Conservation (phyloP, 2,329 filamentous ascomycete genomes). For the Fusarium pseudograminearum region DNA sequence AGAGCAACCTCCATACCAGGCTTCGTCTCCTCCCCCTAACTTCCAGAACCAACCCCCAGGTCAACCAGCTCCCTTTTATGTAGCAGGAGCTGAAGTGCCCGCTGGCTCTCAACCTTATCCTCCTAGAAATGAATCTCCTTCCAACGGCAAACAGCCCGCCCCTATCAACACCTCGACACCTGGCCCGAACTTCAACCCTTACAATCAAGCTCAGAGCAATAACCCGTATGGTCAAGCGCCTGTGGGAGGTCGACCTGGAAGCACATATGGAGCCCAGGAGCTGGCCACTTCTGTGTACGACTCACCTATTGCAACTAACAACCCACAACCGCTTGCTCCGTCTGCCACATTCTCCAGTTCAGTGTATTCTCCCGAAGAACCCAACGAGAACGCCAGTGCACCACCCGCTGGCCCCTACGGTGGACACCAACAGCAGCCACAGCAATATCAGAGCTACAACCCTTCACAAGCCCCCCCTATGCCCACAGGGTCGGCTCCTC, state of each 20-base stretch:
- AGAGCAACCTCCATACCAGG: constrained; percentile 62
- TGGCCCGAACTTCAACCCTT: constrained; percentile 58
- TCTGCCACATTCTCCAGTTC: constrained; percentile 60
- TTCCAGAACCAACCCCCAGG: constrained; percentile 65
- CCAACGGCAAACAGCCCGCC: constrained; percentile 61
- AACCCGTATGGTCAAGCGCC: constrained; percentile 60
- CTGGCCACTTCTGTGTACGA: constrained; percentile 82
- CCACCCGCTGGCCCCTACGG: constrained; percentile 47
- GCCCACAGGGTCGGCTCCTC: constrained; percentile 53
- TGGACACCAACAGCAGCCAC: constrained; percentile 51
- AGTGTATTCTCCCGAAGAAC: constrained; percentile 63
- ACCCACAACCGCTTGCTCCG: constrained; percentile 53
- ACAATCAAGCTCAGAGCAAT: constrained; percentile 54
- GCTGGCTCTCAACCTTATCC: constrained; percentile 62
- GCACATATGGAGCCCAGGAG: constrained; percentile 80
- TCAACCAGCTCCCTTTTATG: constrained; percentile 72
- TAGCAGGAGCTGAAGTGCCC: constrained; percentile 69
- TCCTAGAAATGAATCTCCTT: constrained; percentile 64
- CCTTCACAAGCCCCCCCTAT: constrained; percentile 57
- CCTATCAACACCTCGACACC: constrained; percentile 66
- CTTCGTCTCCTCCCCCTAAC: constrained; percentile 64
- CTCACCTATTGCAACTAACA: constrained; percentile 72
- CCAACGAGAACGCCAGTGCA: constrained; percentile 48
- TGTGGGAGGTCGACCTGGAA: constrained; percentile 68
- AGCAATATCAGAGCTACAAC: constrained; percentile 59